phyloP scores from a whole-genome alignment of 805 yeast species.

The Wickerhamiella azyma region DNA sequence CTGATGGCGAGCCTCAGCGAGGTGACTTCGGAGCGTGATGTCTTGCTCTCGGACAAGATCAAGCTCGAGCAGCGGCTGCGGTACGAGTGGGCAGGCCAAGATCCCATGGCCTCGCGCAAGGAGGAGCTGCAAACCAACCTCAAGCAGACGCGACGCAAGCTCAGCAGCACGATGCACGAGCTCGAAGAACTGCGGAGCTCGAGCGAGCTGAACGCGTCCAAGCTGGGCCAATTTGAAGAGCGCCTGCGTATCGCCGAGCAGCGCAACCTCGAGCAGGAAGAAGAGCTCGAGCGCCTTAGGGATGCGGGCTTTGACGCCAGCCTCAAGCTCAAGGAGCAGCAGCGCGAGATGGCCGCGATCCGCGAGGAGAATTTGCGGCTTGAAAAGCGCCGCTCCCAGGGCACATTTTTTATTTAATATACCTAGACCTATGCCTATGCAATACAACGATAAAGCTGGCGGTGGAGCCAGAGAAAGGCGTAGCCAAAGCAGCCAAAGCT shows the following conservation, averaged over 20 bases:
- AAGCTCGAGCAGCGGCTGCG: conserved; percentile 33
- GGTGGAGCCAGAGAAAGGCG: conserved; percentile 66
- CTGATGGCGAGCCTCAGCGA: conserved; percentile 48
- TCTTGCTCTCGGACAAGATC: conserved; percentile 38
- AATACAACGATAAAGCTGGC: not conserved
- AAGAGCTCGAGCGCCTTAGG: conserved; percentile 26
- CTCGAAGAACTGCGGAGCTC: conserved; percentile 18
- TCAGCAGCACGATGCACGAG: conserved; percentile 17
- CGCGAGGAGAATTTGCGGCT: conserved; percentile 6
- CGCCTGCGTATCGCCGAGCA: conserved; percentile 40
- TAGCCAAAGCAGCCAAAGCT: conserved; percentile 63
- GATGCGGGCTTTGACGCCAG: conserved; percentile 20
- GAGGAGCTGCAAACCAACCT: conserved; percentile 26
- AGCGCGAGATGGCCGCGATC: conserved; percentile 2
- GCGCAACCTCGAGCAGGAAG: conserved; percentile 31
- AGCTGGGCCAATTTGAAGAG: conserved; percentile 28
- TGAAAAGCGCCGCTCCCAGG: not conserved
- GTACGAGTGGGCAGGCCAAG: conserved; percentile 31
- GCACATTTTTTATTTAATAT: not conserved
- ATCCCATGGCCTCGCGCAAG: conserved; percentile 14
- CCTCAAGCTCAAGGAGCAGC: conserved; percentile 4
- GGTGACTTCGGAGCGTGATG: conserved; percentile 48
- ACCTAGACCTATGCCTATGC: not conserved
- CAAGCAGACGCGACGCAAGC: conserved; percentile 17
- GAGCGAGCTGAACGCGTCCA: conserved; percentile 21